Evolutionary conservation across 371 early-diverging fungal species (phyloP).

Genomic region (Mortierella sp.): DNA sequence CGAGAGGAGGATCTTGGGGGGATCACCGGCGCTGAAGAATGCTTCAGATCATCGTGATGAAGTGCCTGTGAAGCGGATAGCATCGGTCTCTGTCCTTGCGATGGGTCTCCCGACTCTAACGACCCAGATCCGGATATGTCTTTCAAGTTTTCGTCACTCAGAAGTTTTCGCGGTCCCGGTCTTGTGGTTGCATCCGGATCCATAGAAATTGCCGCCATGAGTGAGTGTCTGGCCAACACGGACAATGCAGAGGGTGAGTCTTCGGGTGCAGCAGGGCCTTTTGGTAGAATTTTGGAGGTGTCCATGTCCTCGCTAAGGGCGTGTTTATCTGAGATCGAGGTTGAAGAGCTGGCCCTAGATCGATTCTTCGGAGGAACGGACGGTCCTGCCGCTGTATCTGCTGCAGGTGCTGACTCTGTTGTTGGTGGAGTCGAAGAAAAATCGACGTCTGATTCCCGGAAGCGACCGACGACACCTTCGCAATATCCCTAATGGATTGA

Average conservation of each 20-base stretch:
- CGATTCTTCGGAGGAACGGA: no score
- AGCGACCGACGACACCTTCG: conserved; percentile 66
- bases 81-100: not conserved
- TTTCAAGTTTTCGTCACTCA: conserved; percentile 28
- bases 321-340: no score
- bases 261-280: no score
- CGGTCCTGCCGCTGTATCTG: no score
- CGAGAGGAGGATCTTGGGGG: conserved; percentile 51
- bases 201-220: conserved; percentile 2
- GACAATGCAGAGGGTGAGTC: not conserved
- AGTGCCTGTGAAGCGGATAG: conserved; percentile 16
- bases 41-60: conserved; percentile 2
- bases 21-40: conserved; percentile 18
- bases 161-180: conserved; percentile 25
- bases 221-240: conserved; percentile 6
- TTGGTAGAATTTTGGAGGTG: no score
- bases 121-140: not conserved
- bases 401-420: not conserved
- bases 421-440: conserved; percentile 31
- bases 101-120: not conserved
- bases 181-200: not conserved
- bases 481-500: conserved; percentile 60
- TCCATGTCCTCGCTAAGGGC: no score
- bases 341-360: no score
- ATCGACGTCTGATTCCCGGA: conserved; percentile 65